phyloP scores from a whole-genome alignment of 495 filamentous ascomycete genomes.

The Cercophora sp. region DNA sequence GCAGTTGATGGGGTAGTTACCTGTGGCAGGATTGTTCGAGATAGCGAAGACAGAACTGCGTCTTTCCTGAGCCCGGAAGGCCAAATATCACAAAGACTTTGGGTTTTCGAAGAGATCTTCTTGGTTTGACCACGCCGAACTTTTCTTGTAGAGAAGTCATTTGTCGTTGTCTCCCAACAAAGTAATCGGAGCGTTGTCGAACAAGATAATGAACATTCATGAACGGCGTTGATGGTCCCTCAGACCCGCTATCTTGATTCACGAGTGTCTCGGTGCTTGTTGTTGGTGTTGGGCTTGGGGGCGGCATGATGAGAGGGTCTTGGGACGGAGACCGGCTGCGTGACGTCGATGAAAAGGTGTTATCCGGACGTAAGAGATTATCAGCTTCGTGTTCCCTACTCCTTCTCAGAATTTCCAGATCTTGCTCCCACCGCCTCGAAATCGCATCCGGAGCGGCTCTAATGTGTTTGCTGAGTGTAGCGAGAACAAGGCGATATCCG shows the following conservation, averaged over 20 bases:
- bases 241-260: constrained; percentile 2
- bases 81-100: constrained; percentile 6
- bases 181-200: constrained; percentile 2
- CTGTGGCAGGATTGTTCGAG: constrained; percentile 3
- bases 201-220: constrained; percentile 5
- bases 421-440: neutral
- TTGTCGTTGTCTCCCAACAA: neutral
- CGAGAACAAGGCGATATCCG: constrained; percentile 5
- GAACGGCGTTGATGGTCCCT: constrained; percentile 1
- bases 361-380: neutral
- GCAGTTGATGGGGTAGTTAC: neutral
- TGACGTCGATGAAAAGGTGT: neutral
- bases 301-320: neutral
- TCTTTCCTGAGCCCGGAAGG: constrained; percentile 3
- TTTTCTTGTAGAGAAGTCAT: neutral
- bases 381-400: constrained; percentile 4
- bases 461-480: neutral
- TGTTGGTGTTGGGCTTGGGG: neutral
- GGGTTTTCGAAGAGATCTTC: neutral
- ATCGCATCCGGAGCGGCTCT: neutral
- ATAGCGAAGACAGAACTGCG: constrained; percentile 6
- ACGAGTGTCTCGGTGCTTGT: neutral
- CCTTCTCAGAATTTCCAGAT: constrained; percentile 1
- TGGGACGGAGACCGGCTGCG: neutral
- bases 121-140: constrained; percentile 1